Conservation (phyloP, 306 rosid species). For the Cicer chorassanicum region DNA sequence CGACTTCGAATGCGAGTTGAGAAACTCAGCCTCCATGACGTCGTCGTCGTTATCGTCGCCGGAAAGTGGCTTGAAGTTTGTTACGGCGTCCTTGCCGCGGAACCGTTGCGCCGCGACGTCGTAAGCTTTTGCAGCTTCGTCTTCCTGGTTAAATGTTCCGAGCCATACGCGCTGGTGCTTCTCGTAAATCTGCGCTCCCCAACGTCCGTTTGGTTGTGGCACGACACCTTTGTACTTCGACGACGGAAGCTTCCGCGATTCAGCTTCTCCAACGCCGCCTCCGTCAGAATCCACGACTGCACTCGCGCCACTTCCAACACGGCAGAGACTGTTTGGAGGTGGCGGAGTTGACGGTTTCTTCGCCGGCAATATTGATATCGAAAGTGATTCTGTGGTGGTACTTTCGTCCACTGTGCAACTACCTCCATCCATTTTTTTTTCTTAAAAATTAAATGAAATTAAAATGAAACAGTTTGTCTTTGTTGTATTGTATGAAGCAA, state of each 20-base stretch:
- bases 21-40: slow-evolving; percentile 62
- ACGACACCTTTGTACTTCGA: slow-evolving; percentile 94
- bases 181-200: slow-evolving; percentile 99
- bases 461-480: not conserved
- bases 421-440: slow-evolving; percentile 59
- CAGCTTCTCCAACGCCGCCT: slow-evolving; percentile 60
- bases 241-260: slow-evolving; percentile 83
- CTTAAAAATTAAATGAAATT: not conserved
- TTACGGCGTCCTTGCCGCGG: slow-evolving; percentile 95
- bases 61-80: slow-evolving; percentile 67
- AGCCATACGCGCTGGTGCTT: slow-evolving; percentile 98
- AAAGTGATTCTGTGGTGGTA: slow-evolving; percentile 64
- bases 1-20: slow-evolving; percentile 77
- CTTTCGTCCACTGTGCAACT: slow-evolving; percentile 69
- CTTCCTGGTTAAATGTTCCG: slow-evolving; percentile 93
- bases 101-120: slow-evolving; percentile 88
- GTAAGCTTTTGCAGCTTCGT: slow-evolving; percentile 86
- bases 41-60: slow-evolving; percentile 14
- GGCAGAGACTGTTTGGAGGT: slow-evolving; percentile 58
- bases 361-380: slow-evolving; percentile 20
- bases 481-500: not conserved
- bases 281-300: slow-evolving; percentile 58
- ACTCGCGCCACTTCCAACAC: slow-evolving; percentile 82
- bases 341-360: slow-evolving; percentile 47
- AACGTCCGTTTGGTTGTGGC: slow-evolving; percentile 98